Conservation (phyloP, 164 flowering plant species). For the Kalanchoe fedtschenkoi region DNA sequence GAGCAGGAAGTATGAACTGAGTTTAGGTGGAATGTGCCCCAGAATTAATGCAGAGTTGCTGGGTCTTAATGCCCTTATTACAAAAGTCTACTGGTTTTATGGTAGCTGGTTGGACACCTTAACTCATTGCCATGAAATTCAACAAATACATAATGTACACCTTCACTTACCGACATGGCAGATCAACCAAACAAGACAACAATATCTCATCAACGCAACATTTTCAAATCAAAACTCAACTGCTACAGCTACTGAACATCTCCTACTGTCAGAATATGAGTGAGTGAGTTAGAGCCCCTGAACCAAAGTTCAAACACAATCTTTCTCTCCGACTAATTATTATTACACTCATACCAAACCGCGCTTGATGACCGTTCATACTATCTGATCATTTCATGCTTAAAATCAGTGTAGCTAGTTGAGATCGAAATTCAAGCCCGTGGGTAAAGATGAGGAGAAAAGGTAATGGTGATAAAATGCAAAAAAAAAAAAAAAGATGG, state of each 20-base stretch:
- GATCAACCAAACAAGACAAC: not conserved
- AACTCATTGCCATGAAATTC: not conserved
- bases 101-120: no score
- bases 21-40: no score
- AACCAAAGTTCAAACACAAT: not conserved
- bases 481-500: not conserved
- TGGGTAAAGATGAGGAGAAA: not conserved
- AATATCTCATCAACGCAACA: not conserved
- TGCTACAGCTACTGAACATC: constrained; percentile 2
- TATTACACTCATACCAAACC: not conserved
- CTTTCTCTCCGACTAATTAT: not conserved
- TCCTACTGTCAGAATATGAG: not conserved
- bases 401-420: no score
- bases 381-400: not conserved
- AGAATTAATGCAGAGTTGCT: not conserved
- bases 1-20: no score
- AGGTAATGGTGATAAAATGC: not conserved
- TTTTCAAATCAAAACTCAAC: not conserved
- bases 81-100: no score
- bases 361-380: not conserved
- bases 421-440: not conserved
- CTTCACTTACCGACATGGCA: not conserved
- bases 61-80: no score
- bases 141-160: not conserved
- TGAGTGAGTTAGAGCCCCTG: not conserved